Percentiles rank a stretch among this genome's conserved stretches.
phyloP scores from a whole-genome alignment of 495 filamentous ascomycete species.

The Baudoinia panamericana region DNA sequence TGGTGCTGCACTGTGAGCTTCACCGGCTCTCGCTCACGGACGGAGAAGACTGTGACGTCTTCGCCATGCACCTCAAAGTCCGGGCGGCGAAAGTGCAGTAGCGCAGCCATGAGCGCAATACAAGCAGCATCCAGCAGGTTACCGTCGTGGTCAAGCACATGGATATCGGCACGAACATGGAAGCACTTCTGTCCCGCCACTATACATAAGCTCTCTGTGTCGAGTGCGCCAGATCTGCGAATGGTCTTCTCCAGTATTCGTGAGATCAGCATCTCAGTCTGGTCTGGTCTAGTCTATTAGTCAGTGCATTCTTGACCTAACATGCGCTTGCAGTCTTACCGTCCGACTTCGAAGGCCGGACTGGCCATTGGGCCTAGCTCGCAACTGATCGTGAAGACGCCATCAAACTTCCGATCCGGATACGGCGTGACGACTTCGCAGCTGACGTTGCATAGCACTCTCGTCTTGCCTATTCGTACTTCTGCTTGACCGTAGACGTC shows the following conservation, averaged over 20 bases:
- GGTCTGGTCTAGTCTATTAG: constrained; percentile 15
- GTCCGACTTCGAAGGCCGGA: constrained; percentile 74
- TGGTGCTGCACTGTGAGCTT: constrained; percentile 78
- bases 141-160: constrained; percentile 80
- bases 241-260: constrained; percentile 84
- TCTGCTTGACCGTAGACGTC: constrained; percentile 86
- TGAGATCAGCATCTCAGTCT: constrained; percentile 61
- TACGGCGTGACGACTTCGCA: constrained; percentile 73
- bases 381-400: constrained; percentile 78
- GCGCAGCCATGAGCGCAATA: constrained; percentile 70
- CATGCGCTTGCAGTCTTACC: constrained; percentile 35
- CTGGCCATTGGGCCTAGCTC: constrained; percentile 89
- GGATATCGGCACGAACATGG: constrained; percentile 75
- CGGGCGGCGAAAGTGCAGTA: constrained; percentile 79
- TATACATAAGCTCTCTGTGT: constrained; percentile 91
- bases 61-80: constrained; percentile 77
- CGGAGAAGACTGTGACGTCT: constrained; percentile 62
- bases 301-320: constrained; percentile 2
- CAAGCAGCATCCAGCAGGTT: constrained; percentile 75
- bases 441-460: constrained; percentile 74
- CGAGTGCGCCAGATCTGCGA: constrained; percentile 77
- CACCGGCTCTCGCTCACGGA: constrained; percentile 80
- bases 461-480: constrained; percentile 80
- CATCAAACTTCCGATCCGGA: constrained; percentile 83
- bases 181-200: constrained; percentile 82